These are phyloP conservation scores for Rhynchospora pubera DNA, from an alignment of 176 grass and related monocot species.

Conservation along the genomic window DNA sequence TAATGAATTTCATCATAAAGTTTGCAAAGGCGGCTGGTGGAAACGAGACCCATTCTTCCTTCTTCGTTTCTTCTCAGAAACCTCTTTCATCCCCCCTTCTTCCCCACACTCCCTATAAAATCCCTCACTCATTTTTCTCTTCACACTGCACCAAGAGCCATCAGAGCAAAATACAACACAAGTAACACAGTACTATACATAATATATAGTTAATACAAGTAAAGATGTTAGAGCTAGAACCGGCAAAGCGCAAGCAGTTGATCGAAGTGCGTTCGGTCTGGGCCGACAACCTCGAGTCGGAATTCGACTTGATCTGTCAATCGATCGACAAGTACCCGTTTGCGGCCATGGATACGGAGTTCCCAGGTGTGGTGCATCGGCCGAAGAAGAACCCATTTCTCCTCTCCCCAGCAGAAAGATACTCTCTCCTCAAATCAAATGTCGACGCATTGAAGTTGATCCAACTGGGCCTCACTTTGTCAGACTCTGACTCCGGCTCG, in stretches of 20 bases:
- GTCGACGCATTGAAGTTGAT: conserved; percentile 84
- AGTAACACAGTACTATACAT: background rate
- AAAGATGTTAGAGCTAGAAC: conserved; percentile 12
- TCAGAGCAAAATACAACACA: background rate
- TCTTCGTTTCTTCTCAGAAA: conserved; percentile 11
- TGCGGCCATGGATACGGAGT: conserved; percentile 92
- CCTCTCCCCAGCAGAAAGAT: conserved; percentile 45
- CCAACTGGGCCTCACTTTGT: conserved; percentile 70
- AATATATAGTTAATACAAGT: background rate
- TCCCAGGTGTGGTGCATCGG: conserved; percentile 63
- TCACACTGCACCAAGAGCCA: background rate
- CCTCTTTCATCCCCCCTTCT: background rate
- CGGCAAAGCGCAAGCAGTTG: background rate
- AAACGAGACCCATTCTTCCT: conserved; percentile 1
- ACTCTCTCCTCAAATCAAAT: conserved; percentile 57
- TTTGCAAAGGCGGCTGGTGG: background rate
- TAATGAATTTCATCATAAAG: background rate
- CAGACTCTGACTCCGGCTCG: conserved; percentile 25
- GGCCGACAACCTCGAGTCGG: conserved; percentile 62
- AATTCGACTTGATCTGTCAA: conserved; percentile 52
- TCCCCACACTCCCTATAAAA: conserved; percentile 2
- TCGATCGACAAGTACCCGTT: conserved; percentile 43
- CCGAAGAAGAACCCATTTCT: conserved; percentile 29
- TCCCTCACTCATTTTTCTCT: background rate
- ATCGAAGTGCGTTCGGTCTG: conserved; percentile 69